phyloP scores from a whole-genome alignment of 2,329 filamentous ascomycete genomes.

The Xylariaceae sp. region DNA sequence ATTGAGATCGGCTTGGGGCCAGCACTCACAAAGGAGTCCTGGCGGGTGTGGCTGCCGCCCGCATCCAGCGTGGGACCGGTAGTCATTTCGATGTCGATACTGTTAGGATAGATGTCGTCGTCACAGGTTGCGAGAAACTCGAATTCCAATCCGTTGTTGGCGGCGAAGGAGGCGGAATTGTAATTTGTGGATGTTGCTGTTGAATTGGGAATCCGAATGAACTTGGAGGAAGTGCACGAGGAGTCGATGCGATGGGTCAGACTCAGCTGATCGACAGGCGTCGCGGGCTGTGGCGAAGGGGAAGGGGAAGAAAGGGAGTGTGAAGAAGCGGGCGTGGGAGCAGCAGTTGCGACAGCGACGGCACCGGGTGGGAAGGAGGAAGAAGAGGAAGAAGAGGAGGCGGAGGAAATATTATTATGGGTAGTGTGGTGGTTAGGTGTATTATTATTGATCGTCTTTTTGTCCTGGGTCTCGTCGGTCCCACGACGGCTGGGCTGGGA shows the following conservation, averaged over 20 bases:
- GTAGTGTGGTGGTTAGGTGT: slow-evolving; percentile 14
- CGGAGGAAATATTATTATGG: slow-evolving; percentile 22
- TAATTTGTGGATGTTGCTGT: slow-evolving; percentile 22
- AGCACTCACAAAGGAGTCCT: slow-evolving; percentile 62
- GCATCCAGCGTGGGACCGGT: slow-evolving; percentile 54
- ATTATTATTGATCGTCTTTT: slow-evolving; percentile 16
- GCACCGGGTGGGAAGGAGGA: slow-evolving; percentile 22
- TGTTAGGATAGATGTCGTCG: slow-evolving; percentile 20
- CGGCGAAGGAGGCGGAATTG: slow-evolving; percentile 20
- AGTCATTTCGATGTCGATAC: slow-evolving; percentile 48
- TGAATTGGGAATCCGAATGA: slow-evolving; percentile 33
- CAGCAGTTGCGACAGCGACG: slow-evolving; percentile 15
- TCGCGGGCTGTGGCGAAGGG: slow-evolving; percentile 42
- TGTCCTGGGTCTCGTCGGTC: slow-evolving; percentile 15
- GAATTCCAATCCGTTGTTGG: slow-evolving; percentile 26
- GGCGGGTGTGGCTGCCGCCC: slow-evolving; percentile 53
- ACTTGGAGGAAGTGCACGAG: slow-evolving; percentile 31
- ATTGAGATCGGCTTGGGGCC: slow-evolving; percentile 63
- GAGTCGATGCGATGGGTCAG: slow-evolving; percentile 27
- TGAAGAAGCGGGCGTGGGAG: slow-evolving; percentile 36
- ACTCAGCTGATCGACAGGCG: slow-evolving; percentile 36
- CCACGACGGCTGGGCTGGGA: slow-evolving; percentile 20
- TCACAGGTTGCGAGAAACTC: slow-evolving; percentile 18
- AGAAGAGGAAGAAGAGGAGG: slow-evolving; percentile 14
- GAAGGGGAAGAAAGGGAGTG: slow-evolving; percentile 36